Percentiles rank a stretch among this genome's conserved stretches.
Conservation (phyloP, 2,329 filamentous ascomycete species). For the Aspergillus flavus region DNA sequence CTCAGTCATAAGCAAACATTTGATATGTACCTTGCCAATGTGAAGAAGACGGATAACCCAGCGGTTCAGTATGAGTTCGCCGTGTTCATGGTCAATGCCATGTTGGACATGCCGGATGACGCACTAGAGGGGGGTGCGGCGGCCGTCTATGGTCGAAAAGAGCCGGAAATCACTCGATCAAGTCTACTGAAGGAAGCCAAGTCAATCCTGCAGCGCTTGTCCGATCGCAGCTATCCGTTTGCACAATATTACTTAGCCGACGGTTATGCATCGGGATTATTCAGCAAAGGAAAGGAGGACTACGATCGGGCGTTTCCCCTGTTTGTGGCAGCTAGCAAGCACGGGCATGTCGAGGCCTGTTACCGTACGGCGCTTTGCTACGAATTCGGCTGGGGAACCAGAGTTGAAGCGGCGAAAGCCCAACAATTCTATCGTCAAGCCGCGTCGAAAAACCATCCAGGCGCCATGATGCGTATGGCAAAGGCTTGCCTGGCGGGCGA, state of each 20-base stretch:
- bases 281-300: slow-evolving; percentile 92
- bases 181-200: slow-evolving; percentile 84
- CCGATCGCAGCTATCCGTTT: slow-evolving; percentile 89
- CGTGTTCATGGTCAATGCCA: slow-evolving; percentile 87
- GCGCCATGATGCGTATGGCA: slow-evolving; percentile 88
- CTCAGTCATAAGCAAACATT: slow-evolving; percentile 91
- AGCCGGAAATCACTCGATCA: slow-evolving; percentile 54
- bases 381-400: slow-evolving; percentile 96
- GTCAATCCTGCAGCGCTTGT: slow-evolving; percentile 80
- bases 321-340: slow-evolving; percentile 91
- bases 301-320: slow-evolving; percentile 89
- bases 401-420: slow-evolving; percentile 86
- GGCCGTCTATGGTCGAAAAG: slow-evolving; percentile 23
- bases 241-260: slow-evolving; percentile 97
- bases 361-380: slow-evolving; percentile 94
- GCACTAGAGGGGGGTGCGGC: slow-evolving; percentile 34
- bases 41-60: slow-evolving; percentile 93
- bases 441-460: slow-evolving; percentile 91
- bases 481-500: slow-evolving; percentile 89
- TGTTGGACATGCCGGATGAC: slow-evolving; percentile 72
- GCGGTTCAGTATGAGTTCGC: slow-evolving; percentile 96
- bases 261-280: slow-evolving; percentile 89
- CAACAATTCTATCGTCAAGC: slow-evolving; percentile 90
- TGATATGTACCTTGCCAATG: slow-evolving; percentile 95
- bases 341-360: slow-evolving; percentile 93